Evolutionary conservation across 106 monocot species (phyloP).

Genomic region (Apostasia shenzhenica): DNA sequence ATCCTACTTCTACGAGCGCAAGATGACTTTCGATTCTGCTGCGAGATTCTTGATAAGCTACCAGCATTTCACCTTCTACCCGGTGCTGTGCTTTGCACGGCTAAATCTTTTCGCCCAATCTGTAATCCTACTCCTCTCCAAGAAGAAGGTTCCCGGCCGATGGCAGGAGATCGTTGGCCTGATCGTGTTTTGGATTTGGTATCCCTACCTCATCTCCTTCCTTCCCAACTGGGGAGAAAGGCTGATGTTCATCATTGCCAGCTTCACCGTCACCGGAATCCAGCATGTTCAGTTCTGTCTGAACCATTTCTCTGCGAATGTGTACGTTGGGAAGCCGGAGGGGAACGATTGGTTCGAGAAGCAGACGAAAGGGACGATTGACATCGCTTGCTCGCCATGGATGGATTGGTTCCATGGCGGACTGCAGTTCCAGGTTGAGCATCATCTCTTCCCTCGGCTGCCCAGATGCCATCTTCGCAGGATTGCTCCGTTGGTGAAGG

Average conservation of each 20-base stretch:
- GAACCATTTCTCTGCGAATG: constrained; percentile 35
- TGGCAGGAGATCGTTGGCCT: constrained; percentile 38
- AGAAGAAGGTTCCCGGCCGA: constrained; percentile 29
- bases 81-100: constrained; percentile 50
- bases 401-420: constrained; percentile 78
- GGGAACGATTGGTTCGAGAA: constrained; percentile 59
- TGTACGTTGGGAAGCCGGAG: constrained; percentile 32
- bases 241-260: constrained; percentile 28
- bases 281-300: constrained; percentile 58
- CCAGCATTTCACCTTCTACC: constrained; percentile 70
- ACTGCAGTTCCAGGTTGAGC: constrained; percentile 56
- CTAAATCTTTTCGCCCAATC: constrained; percentile 50
- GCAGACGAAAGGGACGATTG: constrained; percentile 52
- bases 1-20: constrained; percentile 39
- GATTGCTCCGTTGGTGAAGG: constrained; percentile 32
- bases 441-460: constrained; percentile 48
- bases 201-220: constrained; percentile 37
- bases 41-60: constrained; percentile 44
- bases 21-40: constrained; percentile 30
- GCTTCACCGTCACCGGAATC: constrained; percentile 38
- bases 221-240: constrained; percentile 43
- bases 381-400: constrained; percentile 49
- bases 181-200: constrained; percentile 45
- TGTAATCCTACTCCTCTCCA: constrained; percentile 22
- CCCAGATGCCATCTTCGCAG: constrained; percentile 32